Percentiles rank a stretch among this genome's conserved stretches.
Conservation (phyloP, 768 basidiomycete species). For the Rhodotorula kratochvilovae region DNA sequence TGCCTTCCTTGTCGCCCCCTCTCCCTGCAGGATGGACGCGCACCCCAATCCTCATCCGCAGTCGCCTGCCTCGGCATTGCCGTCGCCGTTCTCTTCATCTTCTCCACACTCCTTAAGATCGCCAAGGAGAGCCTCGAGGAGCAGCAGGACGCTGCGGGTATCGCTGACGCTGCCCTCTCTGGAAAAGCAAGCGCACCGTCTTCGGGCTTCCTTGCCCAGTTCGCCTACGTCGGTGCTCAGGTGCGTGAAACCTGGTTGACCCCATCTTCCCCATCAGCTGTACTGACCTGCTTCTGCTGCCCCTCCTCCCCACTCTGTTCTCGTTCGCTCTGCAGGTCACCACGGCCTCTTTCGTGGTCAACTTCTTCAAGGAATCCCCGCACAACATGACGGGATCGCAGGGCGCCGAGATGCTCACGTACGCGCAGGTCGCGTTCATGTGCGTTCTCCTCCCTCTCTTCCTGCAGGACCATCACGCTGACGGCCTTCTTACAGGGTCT, state of each 20-base stretch:
- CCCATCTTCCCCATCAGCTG: too few relatives aligned
- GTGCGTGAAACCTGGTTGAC: too few relatives aligned
- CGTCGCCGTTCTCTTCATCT: conserved; percentile 39
- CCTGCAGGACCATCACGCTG: conserved; percentile 7
- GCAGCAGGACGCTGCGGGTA: conserved; percentile 9
- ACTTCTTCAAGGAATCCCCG: background rate
- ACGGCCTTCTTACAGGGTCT: background rate
- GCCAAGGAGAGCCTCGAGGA: conserved; percentile 36
- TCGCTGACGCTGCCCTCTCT: conserved; percentile 35
- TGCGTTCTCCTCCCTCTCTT: background rate
- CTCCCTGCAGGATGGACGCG: conserved; percentile 14
- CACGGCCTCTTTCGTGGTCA: conserved; percentile 42
- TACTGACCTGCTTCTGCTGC: background rate
- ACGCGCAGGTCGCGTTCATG: conserved; percentile 36
- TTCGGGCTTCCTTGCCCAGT: conserved; percentile 42
- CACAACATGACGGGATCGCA: background rate
- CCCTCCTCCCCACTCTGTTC: background rate
- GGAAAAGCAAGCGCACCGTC: conserved; percentile 37
- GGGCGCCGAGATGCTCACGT: conserved; percentile 13
- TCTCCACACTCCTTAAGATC: conserved; percentile 44
- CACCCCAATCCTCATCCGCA: conserved; percentile 39
- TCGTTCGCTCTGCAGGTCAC: background rate
- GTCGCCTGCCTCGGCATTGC: conserved; percentile 43
- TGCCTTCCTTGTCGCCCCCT: background rate
- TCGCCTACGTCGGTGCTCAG: conserved; percentile 45